Base-by-base conservation (phyloP, 169 alveolate genomes). In the Plasmodium reichenowi region DNA sequence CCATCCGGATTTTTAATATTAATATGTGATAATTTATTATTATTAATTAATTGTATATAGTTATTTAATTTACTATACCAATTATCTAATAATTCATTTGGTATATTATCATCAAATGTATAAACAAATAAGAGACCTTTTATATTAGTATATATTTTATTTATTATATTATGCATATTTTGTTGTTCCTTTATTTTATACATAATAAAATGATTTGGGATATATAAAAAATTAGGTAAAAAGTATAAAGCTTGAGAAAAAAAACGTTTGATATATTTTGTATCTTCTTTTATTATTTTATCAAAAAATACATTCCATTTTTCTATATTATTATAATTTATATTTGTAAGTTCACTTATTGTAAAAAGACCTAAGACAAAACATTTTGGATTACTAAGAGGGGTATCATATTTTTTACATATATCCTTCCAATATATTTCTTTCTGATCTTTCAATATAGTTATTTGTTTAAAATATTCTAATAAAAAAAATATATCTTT, bases 321-420 rank as follows among this genome's bases (percentile, higher is more conserved):
- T 13, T 17, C 43, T 12, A 47, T 43, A 15, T 52, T 47, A 26
- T 76, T 68, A 76, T 76, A 76, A 9, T 64, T 20, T 15, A 20
- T 47, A 83, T 68, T 38, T 43, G 45, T 67, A 17, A 83, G 62
- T 68, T 67, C 85, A 13, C 72, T 29, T 6, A 68, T 13, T 10
- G 85, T 54, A 60, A 68, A 83, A 47, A 83, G 71, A 68, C 91
- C 91, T 83, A 67, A 50, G 2, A 83, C 91, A 60, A 83, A 70
- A 47, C 91, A 83, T 56, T 70, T 83, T 5, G 71, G 17, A 22
- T 59, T 74, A 48, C 22, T 54, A 38, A 83, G 15, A 20, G 91
- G 91, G 13, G 70, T 59, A 13, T 83, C 85, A 58, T 24, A 83
- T 10, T 15, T 56, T 70, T 67, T 67, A 32, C 91, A 83, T 32